Evolutionary conservation across 805 yeast species (phyloP).

Genomic region (Komagataella mondaviorum): DNA sequence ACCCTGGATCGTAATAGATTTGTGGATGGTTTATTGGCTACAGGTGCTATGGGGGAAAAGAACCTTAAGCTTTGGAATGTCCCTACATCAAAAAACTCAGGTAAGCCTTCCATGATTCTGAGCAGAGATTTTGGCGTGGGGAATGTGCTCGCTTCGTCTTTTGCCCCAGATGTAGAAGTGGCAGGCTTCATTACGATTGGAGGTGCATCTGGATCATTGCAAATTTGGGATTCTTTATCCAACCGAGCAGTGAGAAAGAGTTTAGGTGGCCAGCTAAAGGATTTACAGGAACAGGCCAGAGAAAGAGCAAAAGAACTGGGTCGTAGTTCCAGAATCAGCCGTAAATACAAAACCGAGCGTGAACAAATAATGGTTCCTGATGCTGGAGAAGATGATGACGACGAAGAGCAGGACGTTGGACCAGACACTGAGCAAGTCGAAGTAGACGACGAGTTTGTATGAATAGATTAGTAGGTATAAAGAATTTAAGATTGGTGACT

Average conservation of each 20-base stretch:
- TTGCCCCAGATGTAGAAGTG: constrained; percentile 79
- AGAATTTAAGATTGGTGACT: neutral
- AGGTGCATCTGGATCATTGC: constrained; percentile 73
- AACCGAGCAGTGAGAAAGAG: constrained; percentile 66
- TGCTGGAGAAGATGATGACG: constrained; percentile 50
- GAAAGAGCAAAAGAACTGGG: constrained; percentile 41
- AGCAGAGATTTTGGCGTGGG: constrained; percentile 92
- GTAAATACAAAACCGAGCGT: constrained; percentile 42
- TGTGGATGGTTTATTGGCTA: constrained; percentile 62
- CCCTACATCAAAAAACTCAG: constrained; percentile 20
- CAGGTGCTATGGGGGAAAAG: constrained; percentile 90
- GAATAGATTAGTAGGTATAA: neutral
- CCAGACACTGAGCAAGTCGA: constrained; percentile 20
- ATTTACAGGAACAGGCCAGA: constrained; percentile 42
- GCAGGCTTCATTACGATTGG: constrained; percentile 79
- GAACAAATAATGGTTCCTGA: constrained; percentile 55
- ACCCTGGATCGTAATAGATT: constrained; percentile 56
- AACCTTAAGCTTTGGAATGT: constrained; percentile 80
- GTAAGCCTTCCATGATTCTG: constrained; percentile 74
- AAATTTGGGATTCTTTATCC: constrained; percentile 86
- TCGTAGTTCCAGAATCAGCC: constrained; percentile 58
- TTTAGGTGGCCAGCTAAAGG: constrained; percentile 44
- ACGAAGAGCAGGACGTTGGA: constrained; percentile 32
- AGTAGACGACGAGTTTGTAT: neutral
- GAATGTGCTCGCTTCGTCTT: constrained; percentile 69